A percentile compares a stretch with the other conserved stretches of the same genome.
Conservation (phyloP, 768 basidiomycete genomes). For the Termitomyces sp. region DNA sequence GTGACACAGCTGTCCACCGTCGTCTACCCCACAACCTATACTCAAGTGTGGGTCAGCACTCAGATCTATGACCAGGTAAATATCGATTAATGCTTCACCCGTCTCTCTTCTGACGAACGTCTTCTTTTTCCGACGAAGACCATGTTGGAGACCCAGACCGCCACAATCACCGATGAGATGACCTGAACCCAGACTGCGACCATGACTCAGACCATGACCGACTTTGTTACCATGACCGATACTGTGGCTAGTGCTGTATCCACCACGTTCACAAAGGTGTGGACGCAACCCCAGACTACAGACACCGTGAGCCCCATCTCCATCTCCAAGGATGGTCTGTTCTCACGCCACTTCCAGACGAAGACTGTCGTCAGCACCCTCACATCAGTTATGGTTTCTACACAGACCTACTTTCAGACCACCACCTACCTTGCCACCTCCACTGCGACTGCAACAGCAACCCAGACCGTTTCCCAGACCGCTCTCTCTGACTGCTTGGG, state of each 20-base stretch:
- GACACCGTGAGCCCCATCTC: constrained; percentile 38
- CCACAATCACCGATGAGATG: constrained; percentile 44
- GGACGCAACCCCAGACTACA: constrained; percentile 49
- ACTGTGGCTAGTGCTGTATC: constrained; percentile 48
- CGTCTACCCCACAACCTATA: constrained; percentile 54
- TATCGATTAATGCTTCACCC: not conserved
- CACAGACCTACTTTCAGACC: constrained; percentile 44
- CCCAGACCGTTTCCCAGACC: constrained; percentile 41
- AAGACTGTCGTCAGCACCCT: constrained; percentile 53
- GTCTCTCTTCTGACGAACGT: not conserved
- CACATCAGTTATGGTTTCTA: constrained; percentile 45
- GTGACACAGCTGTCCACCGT: constrained; percentile 50
- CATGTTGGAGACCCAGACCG: constrained; percentile 42
- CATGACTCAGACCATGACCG: constrained; percentile 48
- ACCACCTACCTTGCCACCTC: constrained; percentile 43
- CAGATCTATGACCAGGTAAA: constrained; percentile 55
- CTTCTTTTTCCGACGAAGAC: constrained; percentile 44
- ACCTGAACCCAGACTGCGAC: constrained; percentile 55
- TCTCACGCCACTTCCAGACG: constrained; percentile 32
- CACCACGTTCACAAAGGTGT: constrained; percentile 52
- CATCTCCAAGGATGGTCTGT: not conserved
- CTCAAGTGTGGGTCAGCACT: constrained; percentile 46
- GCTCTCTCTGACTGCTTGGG: constrained; percentile 50
- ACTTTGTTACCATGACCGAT: constrained; percentile 48
- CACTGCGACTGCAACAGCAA: constrained; percentile 41